Evolutionary conservation across 2,329 filamentous ascomycete species (phyloP).

Genomic region (Fonsecaea pugnacius): DNA sequence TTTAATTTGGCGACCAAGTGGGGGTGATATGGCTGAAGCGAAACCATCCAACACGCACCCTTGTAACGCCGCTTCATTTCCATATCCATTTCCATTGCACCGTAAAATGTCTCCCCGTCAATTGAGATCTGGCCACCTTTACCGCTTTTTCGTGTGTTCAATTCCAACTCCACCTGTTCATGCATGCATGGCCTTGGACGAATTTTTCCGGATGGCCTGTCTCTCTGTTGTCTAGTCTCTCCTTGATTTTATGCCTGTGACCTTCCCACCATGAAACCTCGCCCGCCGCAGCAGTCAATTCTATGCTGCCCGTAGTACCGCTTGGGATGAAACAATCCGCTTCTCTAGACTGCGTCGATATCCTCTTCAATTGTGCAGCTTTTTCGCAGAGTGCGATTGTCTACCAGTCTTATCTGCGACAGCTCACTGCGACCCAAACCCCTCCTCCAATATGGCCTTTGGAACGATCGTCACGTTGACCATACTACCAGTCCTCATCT

Average conservation of each 20-base stretch:
- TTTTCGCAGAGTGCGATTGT: not conserved
- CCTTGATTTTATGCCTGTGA: not conserved
- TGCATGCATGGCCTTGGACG: slow-evolving; percentile 17
- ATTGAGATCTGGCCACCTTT: slow-evolving; percentile 30
- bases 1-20: slow-evolving; percentile 6
- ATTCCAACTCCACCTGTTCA: slow-evolving; percentile 21
- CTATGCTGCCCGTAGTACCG: not conserved
- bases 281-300: not conserved
- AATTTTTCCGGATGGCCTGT: slow-evolving; percentile 11
- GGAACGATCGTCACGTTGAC: slow-evolving; percentile 28
- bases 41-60: slow-evolving; percentile 4
- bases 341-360: not conserved
- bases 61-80: slow-evolving; percentile 10
- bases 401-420: not conserved
- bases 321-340: not conserved
- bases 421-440: not conserved
- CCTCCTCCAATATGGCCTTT: slow-evolving; percentile 16
- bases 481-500: slow-evolving; percentile 32
- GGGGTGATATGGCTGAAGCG: slow-evolving; percentile 11
- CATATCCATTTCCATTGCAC: slow-evolving; percentile 15
- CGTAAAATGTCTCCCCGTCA: slow-evolving; percentile 12
- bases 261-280: slow-evolving; percentile 3
- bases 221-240: slow-evolving; percentile 3
- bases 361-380: not conserved
- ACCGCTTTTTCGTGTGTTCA: slow-evolving; percentile 25